A percentile compares a stretch with the other conserved stretches of the same genome.
Evolutionary conservation across 2,329 filamentous ascomycete species (phyloP).

Genomic region (Cladosporium cucumerinum): DNA sequence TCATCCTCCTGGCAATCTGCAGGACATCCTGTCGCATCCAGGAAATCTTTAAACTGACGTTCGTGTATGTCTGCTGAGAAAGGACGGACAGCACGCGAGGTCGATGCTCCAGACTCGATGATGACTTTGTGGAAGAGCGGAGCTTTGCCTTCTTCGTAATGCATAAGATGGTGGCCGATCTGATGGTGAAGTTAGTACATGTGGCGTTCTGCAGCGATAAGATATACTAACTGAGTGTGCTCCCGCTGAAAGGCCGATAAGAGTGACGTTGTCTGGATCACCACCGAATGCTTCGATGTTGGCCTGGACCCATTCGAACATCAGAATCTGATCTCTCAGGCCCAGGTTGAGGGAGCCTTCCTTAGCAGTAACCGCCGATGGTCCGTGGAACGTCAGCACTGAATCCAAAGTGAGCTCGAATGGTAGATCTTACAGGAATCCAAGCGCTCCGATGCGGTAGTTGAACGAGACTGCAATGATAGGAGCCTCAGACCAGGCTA

Average conservation of each 20-base stretch:
- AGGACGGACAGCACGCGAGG: conserved; percentile 47
- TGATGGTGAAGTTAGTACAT: conserved; percentile 27
- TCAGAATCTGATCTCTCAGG: conserved; percentile 40
- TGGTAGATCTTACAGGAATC: conserved; percentile 51
- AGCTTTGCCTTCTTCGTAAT: conserved; percentile 35
- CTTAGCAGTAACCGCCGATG: conserved; percentile 50
- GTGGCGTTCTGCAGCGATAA: conserved; percentile 18
- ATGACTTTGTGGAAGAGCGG: conserved; percentile 47
- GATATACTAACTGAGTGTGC: conserved; percentile 53
- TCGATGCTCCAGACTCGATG: conserved; percentile 47
- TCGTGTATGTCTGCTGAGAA: conserved; percentile 41
- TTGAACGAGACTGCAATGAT: conserved; percentile 58
- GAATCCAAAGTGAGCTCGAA: background rate
- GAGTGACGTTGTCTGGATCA: conserved; percentile 28
- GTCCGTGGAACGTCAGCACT: conserved; percentile 23
- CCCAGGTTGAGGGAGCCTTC: conserved; percentile 50
- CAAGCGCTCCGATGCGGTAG: conserved; percentile 63
- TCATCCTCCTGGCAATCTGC: conserved; percentile 28
- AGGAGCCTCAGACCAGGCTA: conserved; percentile 49
- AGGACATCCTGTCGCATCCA: conserved; percentile 36
- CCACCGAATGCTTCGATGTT: conserved; percentile 42
- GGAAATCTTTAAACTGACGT: conserved; percentile 44
- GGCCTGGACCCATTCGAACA: conserved; percentile 41
- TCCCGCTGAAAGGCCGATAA: conserved; percentile 52
- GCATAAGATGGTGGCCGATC: conserved; percentile 65